A percentile compares a stretch with the other conserved stretches of the same genome.
phyloP scores from a whole-genome alignment of 805 yeast species.

The Ogataea sp. region DNA sequence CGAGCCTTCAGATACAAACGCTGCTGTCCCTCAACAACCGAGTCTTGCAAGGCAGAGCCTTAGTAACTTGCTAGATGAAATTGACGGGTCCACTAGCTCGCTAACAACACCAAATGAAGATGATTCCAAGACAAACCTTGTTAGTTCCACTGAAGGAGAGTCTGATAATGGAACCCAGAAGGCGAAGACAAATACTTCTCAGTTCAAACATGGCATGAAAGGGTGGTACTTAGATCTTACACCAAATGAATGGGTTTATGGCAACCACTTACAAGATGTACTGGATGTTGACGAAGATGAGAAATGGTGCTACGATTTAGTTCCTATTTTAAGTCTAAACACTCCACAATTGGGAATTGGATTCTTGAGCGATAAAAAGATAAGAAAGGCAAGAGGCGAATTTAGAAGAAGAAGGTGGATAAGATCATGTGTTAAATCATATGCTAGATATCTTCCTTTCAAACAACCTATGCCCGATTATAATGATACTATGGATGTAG shows the following conservation, averaged over 20 bases:
- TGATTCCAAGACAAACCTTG: too few relatives aligned
- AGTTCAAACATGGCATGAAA: neutral
- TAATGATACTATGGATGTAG: neutral
- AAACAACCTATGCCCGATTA: neutral
- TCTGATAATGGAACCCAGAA: too few relatives aligned
- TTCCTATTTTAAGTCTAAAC: conserved; percentile 12
- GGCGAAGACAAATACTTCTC: neutral
- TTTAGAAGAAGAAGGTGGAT: conserved; percentile 67
- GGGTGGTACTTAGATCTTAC: conserved; percentile 64
- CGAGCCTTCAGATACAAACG: too few relatives aligned
- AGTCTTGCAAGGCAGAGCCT: neutral
- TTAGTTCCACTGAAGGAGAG: too few relatives aligned
- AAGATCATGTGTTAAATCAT: conserved; percentile 29
- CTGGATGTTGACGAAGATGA: conserved; percentile 63
- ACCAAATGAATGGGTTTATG: conserved; percentile 56
- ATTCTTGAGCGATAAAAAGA: neutral
- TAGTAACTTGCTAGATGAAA: neutral
- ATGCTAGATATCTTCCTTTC: neutral
- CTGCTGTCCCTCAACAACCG: too few relatives aligned
- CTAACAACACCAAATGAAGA: conserved; percentile 8
- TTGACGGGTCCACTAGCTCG: too few relatives aligned
- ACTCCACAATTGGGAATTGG: conserved; percentile 7
- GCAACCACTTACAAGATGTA: conserved; percentile 38
- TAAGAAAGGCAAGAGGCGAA: conserved; percentile 23
- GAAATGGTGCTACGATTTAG: conserved; percentile 78